Base-by-base conservation (phyloP, 176 grass and related monocot genomes). In the Coix lacrymajobi region DNA sequence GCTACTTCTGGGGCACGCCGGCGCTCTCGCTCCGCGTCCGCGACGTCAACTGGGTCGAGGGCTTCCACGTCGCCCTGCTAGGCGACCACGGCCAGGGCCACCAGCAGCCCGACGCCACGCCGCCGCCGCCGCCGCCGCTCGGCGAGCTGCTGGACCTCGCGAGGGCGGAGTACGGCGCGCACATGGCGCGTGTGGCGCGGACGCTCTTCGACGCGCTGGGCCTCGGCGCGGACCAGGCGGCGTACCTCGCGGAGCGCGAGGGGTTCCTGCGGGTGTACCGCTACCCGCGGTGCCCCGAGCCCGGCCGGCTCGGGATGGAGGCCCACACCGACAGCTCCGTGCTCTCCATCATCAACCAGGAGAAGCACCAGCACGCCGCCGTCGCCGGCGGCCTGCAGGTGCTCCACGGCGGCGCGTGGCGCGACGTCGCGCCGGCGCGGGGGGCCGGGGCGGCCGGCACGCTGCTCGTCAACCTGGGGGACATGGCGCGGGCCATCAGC, bases 271-370 rank as follows among this genome's bases (percentile, higher is more conserved):
- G 95, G 9, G 71, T 87, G 8, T 98, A 98, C 44, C 86, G 95
- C 4, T 98, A 98, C 78, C 95, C 95, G 1, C 70, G 79, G 20
- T 91, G 84, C n/a, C 72, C 86, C 14, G 36, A 56, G 3, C 1
- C n/a, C 4, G 10, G 13, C 25, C 46, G 57, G 51, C 34, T 95
- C 29, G 95, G 90, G 1, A 98, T 98, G 95, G 92, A 89, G 65
- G 41, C 90, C 1, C 95, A 98, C 84, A 98, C 90, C 1, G 95
- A 98, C 46, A 98, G 95, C 84, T 95, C 92, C 22, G 84, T 95
- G 4, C 75, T 98, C 11, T 89, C 95, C 16, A 79, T 98, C 78
- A 66, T 98, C 34, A 84, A 73, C 84, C 70, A 86, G 62, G 90
- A 93, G n/a, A n/a, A n/a, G n/a, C n/a, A n/a, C n/a, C n/a, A n/a